These are phyloP conservation scores for Peronospora belbahrii DNA, from an alignment of 352 stramenopile species.

Conservation along the genomic window DNA sequence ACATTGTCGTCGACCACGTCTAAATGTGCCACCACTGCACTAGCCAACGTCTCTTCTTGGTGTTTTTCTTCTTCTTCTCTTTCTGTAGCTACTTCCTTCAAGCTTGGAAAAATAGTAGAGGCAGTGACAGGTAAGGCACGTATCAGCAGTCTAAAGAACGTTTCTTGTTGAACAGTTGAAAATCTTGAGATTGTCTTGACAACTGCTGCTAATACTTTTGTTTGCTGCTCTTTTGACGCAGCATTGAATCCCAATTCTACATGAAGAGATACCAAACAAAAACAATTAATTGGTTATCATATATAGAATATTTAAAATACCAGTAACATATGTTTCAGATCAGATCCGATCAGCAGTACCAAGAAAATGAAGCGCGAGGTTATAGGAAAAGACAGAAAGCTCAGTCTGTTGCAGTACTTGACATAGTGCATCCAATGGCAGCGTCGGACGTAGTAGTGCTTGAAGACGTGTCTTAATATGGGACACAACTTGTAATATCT, in stretches of 20 bases:
- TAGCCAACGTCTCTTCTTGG: neutral
- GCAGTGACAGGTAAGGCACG: slow-evolving; percentile 35
- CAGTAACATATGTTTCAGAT: too few relatives aligned
- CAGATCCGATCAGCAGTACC: too few relatives aligned
- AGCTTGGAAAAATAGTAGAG: slow-evolving; percentile 12
- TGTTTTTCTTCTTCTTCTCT: neutral
- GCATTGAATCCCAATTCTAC: slow-evolving; percentile 60
- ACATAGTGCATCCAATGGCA: slow-evolving; percentile 48
- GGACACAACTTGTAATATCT: slow-evolving; percentile 67
- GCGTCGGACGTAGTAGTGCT: slow-evolving; percentile 30
- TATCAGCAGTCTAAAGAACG: slow-evolving; percentile 56
- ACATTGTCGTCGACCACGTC: slow-evolving; percentile 18
- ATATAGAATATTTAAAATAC: neutral
- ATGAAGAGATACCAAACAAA: neutral
- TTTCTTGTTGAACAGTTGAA: slow-evolving; percentile 43
- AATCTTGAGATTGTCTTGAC: slow-evolving; percentile 25
- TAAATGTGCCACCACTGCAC: slow-evolving; percentile 1
- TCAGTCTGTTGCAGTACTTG: slow-evolving; percentile 32
- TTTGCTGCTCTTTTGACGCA: slow-evolving; percentile 36
- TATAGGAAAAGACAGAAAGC: slow-evolving; percentile 50
- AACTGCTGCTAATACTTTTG: slow-evolving; percentile 28
- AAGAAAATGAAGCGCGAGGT: slow-evolving; percentile 70
- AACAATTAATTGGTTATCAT: too few relatives aligned
- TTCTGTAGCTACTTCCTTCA: neutral
- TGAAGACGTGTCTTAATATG: slow-evolving; percentile 71